Percentiles rank a stretch among this genome's conserved stretches.
These are phyloP conservation scores for Circinella minor DNA, from an alignment of 371 early-diverging fungal species.

Conservation along the genomic window DNA sequence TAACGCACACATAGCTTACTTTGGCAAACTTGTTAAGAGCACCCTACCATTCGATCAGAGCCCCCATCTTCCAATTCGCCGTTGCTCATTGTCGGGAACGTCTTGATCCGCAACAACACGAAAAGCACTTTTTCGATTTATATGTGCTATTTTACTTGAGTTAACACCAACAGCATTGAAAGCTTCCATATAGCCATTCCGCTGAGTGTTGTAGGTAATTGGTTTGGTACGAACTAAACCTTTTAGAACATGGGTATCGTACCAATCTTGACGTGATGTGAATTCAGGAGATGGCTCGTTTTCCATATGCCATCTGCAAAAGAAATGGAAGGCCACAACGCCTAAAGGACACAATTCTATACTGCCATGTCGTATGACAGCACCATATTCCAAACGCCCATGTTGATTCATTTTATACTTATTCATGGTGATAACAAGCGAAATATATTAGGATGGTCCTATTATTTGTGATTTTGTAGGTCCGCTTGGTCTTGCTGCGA, in stretches of 20 bases:
- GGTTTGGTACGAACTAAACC: neutral
- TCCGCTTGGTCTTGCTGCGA: no score
- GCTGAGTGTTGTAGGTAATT: neutral
- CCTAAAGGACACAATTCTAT: neutral
- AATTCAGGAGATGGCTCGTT: neutral
- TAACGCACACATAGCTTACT: no score
- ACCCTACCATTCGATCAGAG: neutral
- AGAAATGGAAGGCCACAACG: neutral
- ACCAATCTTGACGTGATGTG: neutral
- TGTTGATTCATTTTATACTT: neutral
- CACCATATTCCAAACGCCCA: neutral
- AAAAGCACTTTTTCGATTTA: neutral
- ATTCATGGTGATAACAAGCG: neutral
- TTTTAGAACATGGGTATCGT: neutral
- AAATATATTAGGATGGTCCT: neutral
- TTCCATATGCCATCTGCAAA: constrained; percentile 1
- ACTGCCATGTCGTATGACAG: neutral
- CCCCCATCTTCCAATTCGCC: neutral
- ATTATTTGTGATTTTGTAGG: no score
- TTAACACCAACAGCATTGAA: neutral
- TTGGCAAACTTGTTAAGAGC: no score
- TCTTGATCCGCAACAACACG: neutral
- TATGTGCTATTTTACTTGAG: neutral
- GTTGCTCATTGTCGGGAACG: neutral
- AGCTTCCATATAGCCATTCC: neutral